phyloP scores from a whole-genome alignment of 345 rosid genomes.

The Corchorus olitorius region DNA sequence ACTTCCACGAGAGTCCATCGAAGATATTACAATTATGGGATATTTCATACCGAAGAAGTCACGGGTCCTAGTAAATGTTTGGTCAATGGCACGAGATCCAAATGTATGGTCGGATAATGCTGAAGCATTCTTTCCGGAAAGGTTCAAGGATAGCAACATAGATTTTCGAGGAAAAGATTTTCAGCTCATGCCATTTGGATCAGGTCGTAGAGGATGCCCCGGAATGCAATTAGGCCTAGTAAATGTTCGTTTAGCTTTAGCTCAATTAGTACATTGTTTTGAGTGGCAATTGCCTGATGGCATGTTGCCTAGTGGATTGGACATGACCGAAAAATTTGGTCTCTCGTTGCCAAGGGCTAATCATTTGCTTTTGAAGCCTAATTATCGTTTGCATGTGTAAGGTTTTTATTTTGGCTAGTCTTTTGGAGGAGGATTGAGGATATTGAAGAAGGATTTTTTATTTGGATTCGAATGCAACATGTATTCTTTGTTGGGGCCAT shows the following conservation, averaged over 20 bases:
- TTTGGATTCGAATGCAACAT: too few relatives aligned
- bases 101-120: constrained; percentile 20
- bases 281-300: constrained; percentile 18
- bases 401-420: too few relatives aligned
- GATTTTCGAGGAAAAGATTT: constrained; percentile 6
- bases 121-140: constrained; percentile 11
- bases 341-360: not conserved
- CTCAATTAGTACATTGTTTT: constrained; percentile 19
- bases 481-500: too few relatives aligned
- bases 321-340: constrained; percentile 14
- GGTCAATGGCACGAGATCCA: constrained; percentile 22
- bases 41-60: constrained; percentile 28
- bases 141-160: not conserved
- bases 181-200: constrained; percentile 12
- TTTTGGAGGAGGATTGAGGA: too few relatives aligned
- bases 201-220: constrained; percentile 19
- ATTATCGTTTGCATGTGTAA: not conserved
- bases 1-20: constrained; percentile 21
- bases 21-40: constrained; percentile 12
- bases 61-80: constrained; percentile 24
- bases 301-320: not conserved
- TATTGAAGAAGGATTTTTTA: too few relatives aligned
- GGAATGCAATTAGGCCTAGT: constrained; percentile 12
- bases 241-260: not conserved
- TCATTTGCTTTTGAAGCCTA: constrained; percentile 10